Conservation (phyloP, 768 basidiomycete genomes). For the Mycena rosella region DNA sequence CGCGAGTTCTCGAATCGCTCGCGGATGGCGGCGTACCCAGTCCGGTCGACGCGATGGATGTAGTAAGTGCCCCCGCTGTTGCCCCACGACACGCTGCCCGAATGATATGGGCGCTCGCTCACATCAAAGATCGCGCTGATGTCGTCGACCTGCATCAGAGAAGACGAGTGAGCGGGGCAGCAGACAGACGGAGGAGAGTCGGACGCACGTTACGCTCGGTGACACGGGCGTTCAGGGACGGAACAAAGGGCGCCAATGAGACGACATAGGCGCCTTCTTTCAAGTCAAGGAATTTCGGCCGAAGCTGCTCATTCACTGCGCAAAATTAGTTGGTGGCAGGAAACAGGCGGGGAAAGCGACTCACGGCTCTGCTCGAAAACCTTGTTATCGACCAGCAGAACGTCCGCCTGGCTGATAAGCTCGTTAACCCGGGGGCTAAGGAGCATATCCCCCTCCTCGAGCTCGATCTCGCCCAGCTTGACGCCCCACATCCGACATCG, state of each 20-base stretch:
- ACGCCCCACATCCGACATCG: slow-evolving; percentile 96
- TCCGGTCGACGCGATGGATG: slow-evolving; percentile 81
- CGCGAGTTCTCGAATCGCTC: slow-evolving; percentile 67
- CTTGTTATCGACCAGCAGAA: slow-evolving; percentile 92
- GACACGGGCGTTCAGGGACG: slow-evolving; percentile 76
- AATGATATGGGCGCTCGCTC: slow-evolving; percentile 72
- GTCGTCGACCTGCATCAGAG: slow-evolving; percentile 70
- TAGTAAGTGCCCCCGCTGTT: slow-evolving; percentile 78
- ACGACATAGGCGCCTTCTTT: slow-evolving; percentile 94
- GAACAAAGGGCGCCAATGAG: slow-evolving; percentile 88
- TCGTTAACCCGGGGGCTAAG: slow-evolving; percentile 72
- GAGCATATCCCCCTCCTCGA: slow-evolving; percentile 91
- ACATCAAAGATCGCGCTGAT: slow-evolving; percentile 88
- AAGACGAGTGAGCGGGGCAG: slow-evolving; percentile 10
- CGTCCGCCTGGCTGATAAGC: slow-evolving; percentile 85
- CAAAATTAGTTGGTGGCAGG: slow-evolving; percentile 18
- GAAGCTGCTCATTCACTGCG: slow-evolving; percentile 87
- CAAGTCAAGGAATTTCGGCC: slow-evolving; percentile 92
- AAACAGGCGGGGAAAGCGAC: slow-evolving; percentile 45
- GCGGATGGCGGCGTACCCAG: slow-evolving; percentile 72
- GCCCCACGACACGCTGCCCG: slow-evolving; percentile 88
- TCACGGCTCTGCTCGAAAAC: slow-evolving; percentile 80
- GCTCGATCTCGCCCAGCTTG: slow-evolving; percentile 76
- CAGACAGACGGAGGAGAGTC: neutral
- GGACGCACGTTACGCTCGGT: slow-evolving; percentile 84